phyloP scores from a whole-genome alignment of 345 rosid species.

The Rhodamnia argentea region DNA sequence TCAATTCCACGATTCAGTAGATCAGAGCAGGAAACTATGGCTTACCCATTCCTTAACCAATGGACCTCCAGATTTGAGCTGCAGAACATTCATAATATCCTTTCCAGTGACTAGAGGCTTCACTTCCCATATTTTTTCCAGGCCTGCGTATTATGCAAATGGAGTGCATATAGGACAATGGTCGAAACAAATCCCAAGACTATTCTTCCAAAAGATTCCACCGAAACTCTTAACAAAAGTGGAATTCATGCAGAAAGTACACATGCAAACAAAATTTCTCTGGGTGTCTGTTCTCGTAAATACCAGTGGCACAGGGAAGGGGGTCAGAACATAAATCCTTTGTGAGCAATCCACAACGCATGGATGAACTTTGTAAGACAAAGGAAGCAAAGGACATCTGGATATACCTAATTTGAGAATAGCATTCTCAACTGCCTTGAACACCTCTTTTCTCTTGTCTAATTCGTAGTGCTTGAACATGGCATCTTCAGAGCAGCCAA shows the following conservation, averaged over 20 bases:
- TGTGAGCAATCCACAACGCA: neutral
- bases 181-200: neutral
- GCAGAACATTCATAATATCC: constrained; percentile 68
- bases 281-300: neutral
- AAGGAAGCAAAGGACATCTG: neutral
- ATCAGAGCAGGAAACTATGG: neutral
- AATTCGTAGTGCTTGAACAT: constrained; percentile 23
- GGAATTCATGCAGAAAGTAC: neutral
- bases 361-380: neutral
- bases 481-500: constrained; percentile 21
- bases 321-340: neutral
- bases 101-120: constrained; percentile 80
- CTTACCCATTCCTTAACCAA: constrained; percentile 83
- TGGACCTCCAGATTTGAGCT: constrained; percentile 68
- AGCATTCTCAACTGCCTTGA: constrained; percentile 38
- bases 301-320: neutral
- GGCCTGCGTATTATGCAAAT: constrained; percentile 37
- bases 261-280: neutral
- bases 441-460: constrained; percentile 42
- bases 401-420: constrained; percentile 44
- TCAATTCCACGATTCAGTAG: neutral
- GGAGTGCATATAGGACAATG: neutral
- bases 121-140: constrained; percentile 66
- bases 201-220: neutral
- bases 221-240: neutral